phyloP scores from a whole-genome alignment of 345 rosid species.

The Mallotus nudiflorus region DNA sequence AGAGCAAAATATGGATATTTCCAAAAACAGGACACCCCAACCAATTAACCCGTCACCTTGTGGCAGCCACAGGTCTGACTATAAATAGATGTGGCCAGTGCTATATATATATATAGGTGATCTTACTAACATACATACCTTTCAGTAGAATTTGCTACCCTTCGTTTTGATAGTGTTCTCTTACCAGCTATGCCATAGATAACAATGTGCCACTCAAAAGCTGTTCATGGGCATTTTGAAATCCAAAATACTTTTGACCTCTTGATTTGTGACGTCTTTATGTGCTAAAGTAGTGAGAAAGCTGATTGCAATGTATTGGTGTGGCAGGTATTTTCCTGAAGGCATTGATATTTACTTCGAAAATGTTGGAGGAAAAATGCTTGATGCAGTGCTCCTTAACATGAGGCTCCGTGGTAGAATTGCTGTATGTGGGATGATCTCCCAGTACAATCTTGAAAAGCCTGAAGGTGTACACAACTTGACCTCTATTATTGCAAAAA shows the following conservation, averaged over 20 bases:
- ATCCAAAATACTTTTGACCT: constrained; percentile 29
- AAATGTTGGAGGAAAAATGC: constrained; percentile 57
- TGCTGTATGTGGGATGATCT: constrained; percentile 59
- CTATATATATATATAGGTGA: background rate
- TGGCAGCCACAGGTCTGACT: background rate
- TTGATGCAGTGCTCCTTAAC: constrained; percentile 53
- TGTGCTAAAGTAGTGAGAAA: background rate
- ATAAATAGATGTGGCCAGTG: background rate
- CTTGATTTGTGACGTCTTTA: background rate
- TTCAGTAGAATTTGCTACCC: background rate
- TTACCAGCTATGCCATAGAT: background rate
- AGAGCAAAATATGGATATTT: background rate
- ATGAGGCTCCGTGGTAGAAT: constrained; percentile 48
- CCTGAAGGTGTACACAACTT: constrained; percentile 33
- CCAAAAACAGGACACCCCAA: background rate
- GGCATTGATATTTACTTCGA: constrained; percentile 64
- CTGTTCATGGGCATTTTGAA: background rate
- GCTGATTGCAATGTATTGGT: background rate
- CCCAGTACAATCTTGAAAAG: constrained; percentile 40
- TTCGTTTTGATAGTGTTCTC: background rate
- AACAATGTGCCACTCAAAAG: background rate
- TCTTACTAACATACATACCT: background rate
- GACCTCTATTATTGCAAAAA: constrained; percentile 13
- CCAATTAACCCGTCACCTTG: too few relatives aligned
- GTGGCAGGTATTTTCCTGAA: constrained; percentile 48